Conservation (phyloP, 2,329 filamentous ascomycete species). For the Ascocoryne sarcoides region DNA sequence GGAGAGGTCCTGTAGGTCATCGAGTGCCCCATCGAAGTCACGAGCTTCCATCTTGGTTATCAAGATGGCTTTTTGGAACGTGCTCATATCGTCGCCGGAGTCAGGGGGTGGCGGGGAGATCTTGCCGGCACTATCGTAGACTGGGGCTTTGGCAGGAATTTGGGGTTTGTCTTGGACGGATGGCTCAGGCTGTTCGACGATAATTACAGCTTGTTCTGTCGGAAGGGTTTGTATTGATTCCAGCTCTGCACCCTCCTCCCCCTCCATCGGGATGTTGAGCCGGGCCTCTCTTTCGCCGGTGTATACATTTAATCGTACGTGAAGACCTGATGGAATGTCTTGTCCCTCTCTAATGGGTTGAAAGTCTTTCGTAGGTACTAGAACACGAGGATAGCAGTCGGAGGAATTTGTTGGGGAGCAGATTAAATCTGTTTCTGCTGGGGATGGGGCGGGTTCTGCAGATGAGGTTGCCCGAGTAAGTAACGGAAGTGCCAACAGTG, state of each 20-base stretch:
- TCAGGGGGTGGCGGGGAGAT: constrained; percentile 44
- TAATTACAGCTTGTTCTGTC: constrained; percentile 35
- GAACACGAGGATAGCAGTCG: constrained; percentile 59
- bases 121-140: constrained; percentile 47
- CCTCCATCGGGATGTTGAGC: constrained; percentile 46
- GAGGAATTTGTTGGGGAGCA: constrained; percentile 51
- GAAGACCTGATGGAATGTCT: constrained; percentile 54
- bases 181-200: constrained; percentile 20
- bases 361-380: constrained; percentile 56
- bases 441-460: constrained; percentile 14
- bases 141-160: constrained; percentile 43
- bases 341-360: constrained; percentile 55
- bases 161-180: constrained; percentile 29
- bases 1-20: constrained; percentile 51
- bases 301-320: constrained; percentile 56
- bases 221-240: constrained; percentile 6
- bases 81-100: constrained; percentile 32
- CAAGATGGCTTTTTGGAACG: constrained; percentile 40
- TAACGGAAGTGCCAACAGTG: constrained; percentile 18
- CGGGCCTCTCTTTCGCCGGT: constrained; percentile 59
- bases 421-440: constrained; percentile 46
- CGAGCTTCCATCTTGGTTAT: constrained; percentile 37
- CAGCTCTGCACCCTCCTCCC: constrained; percentile 39
- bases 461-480: constrained; percentile 14
- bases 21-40: constrained; percentile 32